A percentile compares a stretch with the other conserved stretches of the same genome.
Conservation (phyloP, 163 green algal genomes). For the Chloromonas sp. region DNA sequence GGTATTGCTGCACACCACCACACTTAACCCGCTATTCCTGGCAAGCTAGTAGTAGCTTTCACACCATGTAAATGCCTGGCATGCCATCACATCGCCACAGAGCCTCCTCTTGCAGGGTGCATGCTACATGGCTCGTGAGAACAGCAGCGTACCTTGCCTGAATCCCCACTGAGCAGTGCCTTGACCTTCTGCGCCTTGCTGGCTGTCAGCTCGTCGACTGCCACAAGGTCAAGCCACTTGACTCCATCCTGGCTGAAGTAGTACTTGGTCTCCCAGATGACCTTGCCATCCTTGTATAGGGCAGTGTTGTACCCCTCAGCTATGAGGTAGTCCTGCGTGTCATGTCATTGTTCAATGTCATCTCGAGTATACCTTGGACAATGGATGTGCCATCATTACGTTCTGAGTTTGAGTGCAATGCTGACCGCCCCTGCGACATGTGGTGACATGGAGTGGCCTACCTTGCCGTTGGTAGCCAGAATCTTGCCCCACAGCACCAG, state of each 20-base stretch:
- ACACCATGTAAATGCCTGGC: too few relatives aligned
- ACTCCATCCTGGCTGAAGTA: constrained; percentile 71
- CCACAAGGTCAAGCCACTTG: constrained; percentile 60
- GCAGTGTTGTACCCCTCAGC: constrained; percentile 48
- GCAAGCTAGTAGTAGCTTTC: too few relatives aligned
- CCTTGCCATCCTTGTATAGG: constrained; percentile 19
- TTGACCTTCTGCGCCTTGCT: constrained; percentile 27
- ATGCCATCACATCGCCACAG: background rate
- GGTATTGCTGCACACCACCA: too few relatives aligned
- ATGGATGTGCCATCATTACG: too few relatives aligned
- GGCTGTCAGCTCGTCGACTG: constrained; percentile 33
- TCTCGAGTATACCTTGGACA: too few relatives aligned
- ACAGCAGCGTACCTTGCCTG: constrained; percentile 25
- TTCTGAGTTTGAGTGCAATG: too few relatives aligned
- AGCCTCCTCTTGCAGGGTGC: too few relatives aligned
- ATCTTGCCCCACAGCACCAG: constrained; percentile 54
- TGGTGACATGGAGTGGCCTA: constrained; percentile 1
- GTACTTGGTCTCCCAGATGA: constrained; percentile 49
- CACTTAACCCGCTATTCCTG: too few relatives aligned
- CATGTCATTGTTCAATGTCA: background rate
- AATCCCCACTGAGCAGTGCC: constrained; percentile 52
- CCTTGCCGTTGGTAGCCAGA: constrained; percentile 50
- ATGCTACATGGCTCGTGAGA: too few relatives aligned
- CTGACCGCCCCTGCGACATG: background rate
- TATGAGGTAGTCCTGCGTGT: constrained; percentile 62